These are phyloP conservation scores for Starmerella stigmatis DNA, from an alignment of 805 yeast genomes.

Conservation along the genomic window DNA sequence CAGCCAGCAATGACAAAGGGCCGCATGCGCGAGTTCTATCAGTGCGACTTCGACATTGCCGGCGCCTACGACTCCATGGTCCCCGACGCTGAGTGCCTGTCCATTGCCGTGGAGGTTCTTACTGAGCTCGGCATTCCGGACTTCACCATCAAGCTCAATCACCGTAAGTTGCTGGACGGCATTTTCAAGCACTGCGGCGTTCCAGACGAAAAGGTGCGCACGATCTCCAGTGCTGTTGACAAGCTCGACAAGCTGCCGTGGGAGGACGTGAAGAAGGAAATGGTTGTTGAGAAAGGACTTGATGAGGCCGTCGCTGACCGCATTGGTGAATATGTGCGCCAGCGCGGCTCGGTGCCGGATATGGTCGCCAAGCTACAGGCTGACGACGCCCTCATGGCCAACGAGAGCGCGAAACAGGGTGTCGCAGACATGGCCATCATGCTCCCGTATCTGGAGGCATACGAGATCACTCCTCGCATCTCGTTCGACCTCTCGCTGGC, in stretches of 20 bases:
- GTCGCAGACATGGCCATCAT: constrained; percentile 66
- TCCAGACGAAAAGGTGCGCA: constrained; percentile 84
- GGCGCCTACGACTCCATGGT: constrained; percentile 90
- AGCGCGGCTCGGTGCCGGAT: constrained; percentile 48
- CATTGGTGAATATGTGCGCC: constrained; percentile 84
- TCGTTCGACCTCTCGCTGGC: constrained; percentile 90
- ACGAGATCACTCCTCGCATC: constrained; percentile 48
- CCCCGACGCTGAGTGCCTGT: constrained; percentile 85
- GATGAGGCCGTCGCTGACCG: constrained; percentile 83
- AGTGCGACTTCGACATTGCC: constrained; percentile 96
- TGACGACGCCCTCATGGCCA: constrained; percentile 48
- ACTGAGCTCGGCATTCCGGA: constrained; percentile 73
- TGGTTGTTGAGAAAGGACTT: constrained; percentile 83
- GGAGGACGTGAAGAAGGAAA: constrained; percentile 87
- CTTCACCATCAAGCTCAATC: constrained; percentile 86
- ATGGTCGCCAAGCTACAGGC: constrained; percentile 42
- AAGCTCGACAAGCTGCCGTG: constrained; percentile 92
- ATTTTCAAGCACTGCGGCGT: constrained; percentile 94
- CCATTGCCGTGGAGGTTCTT: constrained; percentile 74
- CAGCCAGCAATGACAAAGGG: constrained; percentile 99
- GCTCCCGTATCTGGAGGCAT: constrained; percentile 72
- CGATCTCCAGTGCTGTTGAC: constrained; percentile 89
- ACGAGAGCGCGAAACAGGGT: constrained; percentile 71
- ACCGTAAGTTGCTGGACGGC: constrained; percentile 92
- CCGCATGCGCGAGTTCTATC: constrained; percentile 98